Base-by-base conservation (phyloP, 2,329 filamentous ascomycete genomes). In the Fonsecaea pedrosoi region DNA sequence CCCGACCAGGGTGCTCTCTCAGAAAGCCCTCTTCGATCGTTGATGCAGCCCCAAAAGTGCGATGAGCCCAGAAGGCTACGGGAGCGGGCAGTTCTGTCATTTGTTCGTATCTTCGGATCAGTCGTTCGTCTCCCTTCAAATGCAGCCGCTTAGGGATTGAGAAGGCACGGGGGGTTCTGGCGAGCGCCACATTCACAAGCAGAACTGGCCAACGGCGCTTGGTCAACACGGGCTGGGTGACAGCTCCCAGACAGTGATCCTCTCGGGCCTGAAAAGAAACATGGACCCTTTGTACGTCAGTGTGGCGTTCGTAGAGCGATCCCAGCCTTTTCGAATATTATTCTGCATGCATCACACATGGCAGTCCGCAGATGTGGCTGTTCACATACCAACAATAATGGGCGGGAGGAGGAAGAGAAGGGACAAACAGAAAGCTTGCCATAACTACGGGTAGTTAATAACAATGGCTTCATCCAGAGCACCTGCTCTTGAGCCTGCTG, bases 401-500 rank as follows among this genome's bases (percentile, higher is more conserved):
- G 42, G 37, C 25, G 37, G 32, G 25, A 61, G 21, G 18, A 12
- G n/a, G 15, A 61, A 53, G 48, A 53, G 25, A 42, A n/a, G 32
- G 7, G n/a, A 37, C 21, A 53, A 13, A 55, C 32, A 10, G n/a
- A 45, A 42, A 13, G 18, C 7, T 38, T 21, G 57, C 12, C 21
- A 37, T 21, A 50, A 30, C 21, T 6, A 34, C 32, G 18, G 5
- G 32, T 7, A 13, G 37, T 25, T 4, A 25, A 40, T 18, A 45
- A 32, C 32, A 53, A 71, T 71, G 67, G 60, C 71, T n/a, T 38
- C 38, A 21, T 55, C 64, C 13, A 67, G 63, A 56, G 59, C 67
- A 45, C 60, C 67, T 8, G 59, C 59, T 30, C 61, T 65, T 38
- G 64, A 69, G 54, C 69, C 67, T 12, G 69, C 69, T 13, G 71